Percentiles rank a stretch among this genome's conserved stretches.
These are phyloP conservation scores for Xylaria acuta DNA, from an alignment of 495 filamentous ascomycete species.

Conservation along the genomic window DNA sequence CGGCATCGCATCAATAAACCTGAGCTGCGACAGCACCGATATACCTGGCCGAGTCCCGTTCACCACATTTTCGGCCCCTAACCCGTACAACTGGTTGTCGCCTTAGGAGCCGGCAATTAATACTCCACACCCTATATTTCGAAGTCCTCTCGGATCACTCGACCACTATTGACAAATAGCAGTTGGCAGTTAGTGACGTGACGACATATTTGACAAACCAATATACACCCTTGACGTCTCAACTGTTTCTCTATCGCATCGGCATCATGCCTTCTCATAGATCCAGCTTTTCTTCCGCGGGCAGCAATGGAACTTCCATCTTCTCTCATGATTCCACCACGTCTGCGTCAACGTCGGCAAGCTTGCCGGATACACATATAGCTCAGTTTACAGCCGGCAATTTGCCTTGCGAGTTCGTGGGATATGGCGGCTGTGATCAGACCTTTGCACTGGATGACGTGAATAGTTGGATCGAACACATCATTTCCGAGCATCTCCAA, in stretches of 20 bases:
- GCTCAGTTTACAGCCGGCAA: not conserved
- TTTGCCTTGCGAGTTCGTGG: conserved; percentile 53
- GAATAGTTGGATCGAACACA: conserved; percentile 54
- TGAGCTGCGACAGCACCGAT: not conserved
- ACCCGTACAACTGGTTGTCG: conserved; percentile 6
- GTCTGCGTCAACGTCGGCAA: not conserved
- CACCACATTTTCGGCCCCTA: conserved; percentile 13
- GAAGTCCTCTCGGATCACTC: not conserved
- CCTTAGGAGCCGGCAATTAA: not conserved
- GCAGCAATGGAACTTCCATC: not conserved
- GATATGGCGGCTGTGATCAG: conserved; percentile 33
- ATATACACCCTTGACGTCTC: not conserved
- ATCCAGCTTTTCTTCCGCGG: conserved; percentile 2
- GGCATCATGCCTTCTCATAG: not conserved
- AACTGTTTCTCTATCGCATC: not conserved
- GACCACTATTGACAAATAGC: not conserved
- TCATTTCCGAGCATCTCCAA: conserved; percentile 39
- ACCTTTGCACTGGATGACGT: conserved; percentile 45
- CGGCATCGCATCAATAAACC: conserved; percentile 5
- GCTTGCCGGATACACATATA: not conserved
- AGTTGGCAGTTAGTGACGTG: not conserved
- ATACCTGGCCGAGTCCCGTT: not conserved
- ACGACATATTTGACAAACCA: not conserved
- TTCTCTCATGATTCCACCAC: not conserved
- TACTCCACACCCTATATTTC: not conserved